Conservation (phyloP, 345 rosid species). For the Euclidium syriacum region DNA sequence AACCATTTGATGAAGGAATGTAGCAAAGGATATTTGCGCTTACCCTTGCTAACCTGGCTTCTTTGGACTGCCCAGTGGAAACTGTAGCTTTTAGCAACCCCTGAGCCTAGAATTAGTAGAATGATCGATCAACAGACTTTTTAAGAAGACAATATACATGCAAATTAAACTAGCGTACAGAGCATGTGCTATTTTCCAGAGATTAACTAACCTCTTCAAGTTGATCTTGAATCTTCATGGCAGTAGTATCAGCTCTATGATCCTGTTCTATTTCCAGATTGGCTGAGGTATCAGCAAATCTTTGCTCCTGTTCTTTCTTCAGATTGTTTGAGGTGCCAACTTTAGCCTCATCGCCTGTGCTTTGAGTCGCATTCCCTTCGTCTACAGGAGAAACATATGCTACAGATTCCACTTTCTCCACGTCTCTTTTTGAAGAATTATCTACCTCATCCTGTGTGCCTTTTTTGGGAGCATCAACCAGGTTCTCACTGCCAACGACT, state of each 20-base stretch:
- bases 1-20: not conserved
- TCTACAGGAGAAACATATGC: constrained; percentile 32
- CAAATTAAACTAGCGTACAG: not conserved
- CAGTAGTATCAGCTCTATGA: constrained; percentile 37
- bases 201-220: constrained; percentile 77
- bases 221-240: constrained; percentile 62
- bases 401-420: constrained; percentile 40
- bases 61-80: constrained; percentile 93
- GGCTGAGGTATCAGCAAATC: constrained; percentile 24
- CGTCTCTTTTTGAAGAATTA: constrained; percentile 38
- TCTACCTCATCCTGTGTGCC: constrained; percentile 33
- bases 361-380: constrained; percentile 35
- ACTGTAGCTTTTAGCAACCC: constrained; percentile 77
- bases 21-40: constrained; percentile 23
- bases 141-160: not conserved
- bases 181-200: not conserved
- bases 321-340: constrained; percentile 37
- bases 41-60: constrained; percentile 98
- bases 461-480: constrained; percentile 29
- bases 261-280: constrained; percentile 42
- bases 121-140: constrained; percentile 16
- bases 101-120: constrained; percentile 72
- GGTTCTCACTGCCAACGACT: constrained; percentile 37
- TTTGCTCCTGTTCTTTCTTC: constrained; percentile 39
- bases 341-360: constrained; percentile 36